phyloP scores from a whole-genome alignment of 164 flowering plant species.

The Vitis amurensis region DNA sequence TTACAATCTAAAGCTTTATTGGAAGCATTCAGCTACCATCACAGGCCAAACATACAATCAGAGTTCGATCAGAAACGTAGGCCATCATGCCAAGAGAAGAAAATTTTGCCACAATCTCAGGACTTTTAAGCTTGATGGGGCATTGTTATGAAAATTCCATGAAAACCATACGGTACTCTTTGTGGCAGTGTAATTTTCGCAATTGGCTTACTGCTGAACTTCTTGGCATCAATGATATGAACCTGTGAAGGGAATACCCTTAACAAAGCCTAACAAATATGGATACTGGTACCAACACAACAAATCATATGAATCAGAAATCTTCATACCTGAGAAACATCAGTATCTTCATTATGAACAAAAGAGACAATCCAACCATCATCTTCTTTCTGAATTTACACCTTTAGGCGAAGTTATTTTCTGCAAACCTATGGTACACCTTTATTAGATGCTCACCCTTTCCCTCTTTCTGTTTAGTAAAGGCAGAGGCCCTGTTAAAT shows the following conservation, averaged over 20 bases:
- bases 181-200: constrained; percentile 48
- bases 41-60: no score
- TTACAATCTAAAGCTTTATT: no score
- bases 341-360: constrained; percentile 56
- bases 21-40: no score
- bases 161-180: constrained; percentile 61
- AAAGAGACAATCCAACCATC: constrained; percentile 66
- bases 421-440: constrained; percentile 48
- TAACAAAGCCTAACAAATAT: neutral
- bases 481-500: no score
- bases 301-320: no score
- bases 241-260: constrained; percentile 31
- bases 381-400: constrained; percentile 44
- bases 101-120: no score
- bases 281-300: no score
- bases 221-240: constrained; percentile 47
- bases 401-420: constrained; percentile 39
- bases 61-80: no score
- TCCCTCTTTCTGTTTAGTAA: neutral
- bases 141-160: constrained; percentile 29
- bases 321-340: constrained; percentile 43
- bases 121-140: no score
- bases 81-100: no score
- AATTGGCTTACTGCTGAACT: constrained; percentile 36
- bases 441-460: constrained; percentile 28